Percentiles rank a stretch among this genome's conserved stretches.
These are phyloP conservation scores for Tricholoma hemisulphureum DNA, from an alignment of 768 basidiomycete species.

Conservation along the genomic window DNA sequence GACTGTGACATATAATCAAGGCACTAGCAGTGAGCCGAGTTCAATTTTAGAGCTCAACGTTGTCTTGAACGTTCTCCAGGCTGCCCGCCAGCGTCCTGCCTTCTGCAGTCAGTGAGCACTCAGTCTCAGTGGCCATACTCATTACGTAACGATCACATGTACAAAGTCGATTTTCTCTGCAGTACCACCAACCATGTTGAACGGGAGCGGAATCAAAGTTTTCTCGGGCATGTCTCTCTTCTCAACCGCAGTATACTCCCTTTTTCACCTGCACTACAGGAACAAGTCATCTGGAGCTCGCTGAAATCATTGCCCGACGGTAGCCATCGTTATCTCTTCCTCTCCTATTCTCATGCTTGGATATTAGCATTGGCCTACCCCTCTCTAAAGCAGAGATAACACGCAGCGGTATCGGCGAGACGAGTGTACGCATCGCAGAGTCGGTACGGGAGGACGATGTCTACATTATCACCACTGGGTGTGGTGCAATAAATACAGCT, in stretches of 20 bases:
- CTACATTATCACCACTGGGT: conserved; percentile 95
- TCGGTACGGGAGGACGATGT: conserved; percentile 98
- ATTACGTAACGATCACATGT: neutral
- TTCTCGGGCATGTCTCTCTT: conserved; percentile 44
- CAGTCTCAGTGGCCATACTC: neutral
- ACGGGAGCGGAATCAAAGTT: conserved; percentile 56
- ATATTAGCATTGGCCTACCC: conserved; percentile 78
- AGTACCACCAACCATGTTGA: conserved; percentile 41
- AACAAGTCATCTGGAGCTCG: conserved; percentile 93
- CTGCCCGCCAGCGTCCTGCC: no score
- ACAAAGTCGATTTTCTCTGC: neutral
- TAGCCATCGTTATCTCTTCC: conserved; percentile 37
- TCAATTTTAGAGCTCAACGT: no score
- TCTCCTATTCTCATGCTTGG: conserved; percentile 18
- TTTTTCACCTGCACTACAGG: conserved; percentile 44
- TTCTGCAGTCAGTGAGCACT: no score
- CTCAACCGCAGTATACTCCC: neutral
- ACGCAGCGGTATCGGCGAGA: conserved; percentile 88
- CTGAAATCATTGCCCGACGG: conserved; percentile 91
- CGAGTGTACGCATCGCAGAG: conserved; percentile 86
- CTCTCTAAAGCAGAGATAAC: conserved; percentile 86
- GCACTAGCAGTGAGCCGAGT: neutral
- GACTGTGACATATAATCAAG: neutral
- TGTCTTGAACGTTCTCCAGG: neutral
- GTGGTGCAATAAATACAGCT: conserved; percentile 83